phyloP scores from a whole-genome alignment of 768 basidiomycete genomes.

The Hericium erinaceus region DNA sequence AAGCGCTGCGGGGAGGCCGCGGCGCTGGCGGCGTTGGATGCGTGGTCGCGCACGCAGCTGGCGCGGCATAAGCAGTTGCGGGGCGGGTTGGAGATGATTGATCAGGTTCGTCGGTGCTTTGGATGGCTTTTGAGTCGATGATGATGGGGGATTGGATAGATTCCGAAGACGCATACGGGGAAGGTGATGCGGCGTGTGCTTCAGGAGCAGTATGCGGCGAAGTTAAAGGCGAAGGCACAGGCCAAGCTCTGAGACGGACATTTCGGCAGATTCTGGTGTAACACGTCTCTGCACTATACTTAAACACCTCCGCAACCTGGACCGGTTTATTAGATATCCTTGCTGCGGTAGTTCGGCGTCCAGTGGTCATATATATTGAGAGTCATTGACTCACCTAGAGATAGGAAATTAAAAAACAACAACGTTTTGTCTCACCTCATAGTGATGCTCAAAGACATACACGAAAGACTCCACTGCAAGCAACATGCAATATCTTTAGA shows the following conservation, averaged over 20 bases:
- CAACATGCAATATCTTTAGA: too few relatives aligned
- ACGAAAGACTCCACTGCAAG: too few relatives aligned
- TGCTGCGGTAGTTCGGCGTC: too few relatives aligned
- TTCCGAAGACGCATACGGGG: slow-evolving; percentile 69
- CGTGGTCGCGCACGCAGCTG: slow-evolving; percentile 53
- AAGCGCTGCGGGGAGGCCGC: slow-evolving; percentile 33
- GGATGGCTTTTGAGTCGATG: neutral
- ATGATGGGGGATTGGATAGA: slow-evolving; percentile 26
- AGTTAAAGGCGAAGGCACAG: neutral
- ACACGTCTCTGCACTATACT: neutral
- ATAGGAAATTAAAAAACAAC: too few relatives aligned
- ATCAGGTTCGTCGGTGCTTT: slow-evolving; percentile 33
- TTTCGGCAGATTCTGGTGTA: neutral
- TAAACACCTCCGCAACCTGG: too few relatives aligned
- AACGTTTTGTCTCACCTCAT: too few relatives aligned
- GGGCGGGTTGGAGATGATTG: slow-evolving; percentile 60
- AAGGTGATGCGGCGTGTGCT: slow-evolving; percentile 61
- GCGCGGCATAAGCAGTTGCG: slow-evolving; percentile 73
- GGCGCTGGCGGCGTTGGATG: slow-evolving; percentile 40
- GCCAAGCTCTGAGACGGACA: neutral
- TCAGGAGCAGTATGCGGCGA: slow-evolving; percentile 29
- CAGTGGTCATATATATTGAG: too few relatives aligned
- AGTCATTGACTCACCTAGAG: too few relatives aligned
- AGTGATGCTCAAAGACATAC: too few relatives aligned
- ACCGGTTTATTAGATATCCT: too few relatives aligned